A percentile compares a stretch with the other conserved stretches of the same genome.
Evolutionary conservation across 495 filamentous ascomycete genomes (phyloP).

Genomic region (Penicillium nucicola): DNA sequence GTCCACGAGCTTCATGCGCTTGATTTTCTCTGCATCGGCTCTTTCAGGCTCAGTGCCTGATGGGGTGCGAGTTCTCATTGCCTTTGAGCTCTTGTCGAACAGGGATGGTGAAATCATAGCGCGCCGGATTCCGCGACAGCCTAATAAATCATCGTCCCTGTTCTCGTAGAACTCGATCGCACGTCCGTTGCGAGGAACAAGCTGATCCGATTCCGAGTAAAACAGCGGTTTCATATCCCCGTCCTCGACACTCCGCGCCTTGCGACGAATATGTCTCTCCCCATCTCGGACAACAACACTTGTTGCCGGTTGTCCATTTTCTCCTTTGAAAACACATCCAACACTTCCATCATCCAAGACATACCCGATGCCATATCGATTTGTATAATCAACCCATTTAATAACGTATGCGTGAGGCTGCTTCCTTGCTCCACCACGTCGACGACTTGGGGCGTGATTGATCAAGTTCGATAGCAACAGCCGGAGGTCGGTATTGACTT

Average conservation of each 20-base stretch:
- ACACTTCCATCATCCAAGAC: conserved; percentile 81
- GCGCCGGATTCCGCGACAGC: conserved; percentile 56
- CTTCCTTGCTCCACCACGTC: conserved; percentile 28
- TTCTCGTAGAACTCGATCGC: conserved; percentile 82
- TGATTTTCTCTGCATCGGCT: conserved; percentile 67
- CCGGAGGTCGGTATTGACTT: conserved; percentile 40
- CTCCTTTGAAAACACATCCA: conserved; percentile 73
- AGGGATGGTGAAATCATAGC: conserved; percentile 58
- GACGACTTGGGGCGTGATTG: conserved; percentile 31
- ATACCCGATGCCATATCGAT: conserved; percentile 84
- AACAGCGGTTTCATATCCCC: conserved; percentile 50
- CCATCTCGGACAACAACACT: conserved; percentile 67
- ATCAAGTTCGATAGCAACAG: conserved; percentile 42
- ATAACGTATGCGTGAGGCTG: conserved; percentile 57
- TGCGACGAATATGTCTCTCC: conserved; percentile 47
- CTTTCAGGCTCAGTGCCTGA: conserved; percentile 49
- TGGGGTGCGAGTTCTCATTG: conserved; percentile 46
- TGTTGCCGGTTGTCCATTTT: conserved; percentile 56
- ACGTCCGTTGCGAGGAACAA: conserved; percentile 60
- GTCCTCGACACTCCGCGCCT: conserved; percentile 54
- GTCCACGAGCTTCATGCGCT: conserved; percentile 76
- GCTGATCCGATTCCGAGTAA: conserved; percentile 57
- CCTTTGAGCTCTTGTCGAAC: conserved; percentile 44
- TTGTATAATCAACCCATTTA: conserved; percentile 95
- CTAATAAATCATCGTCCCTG: conserved; percentile 45